A percentile compares a stretch with the other conserved stretches of the same genome.
Evolutionary conservation across 2,329 filamentous ascomycete species (phyloP).

Genomic region (Albifimbria verrucaria): DNA sequence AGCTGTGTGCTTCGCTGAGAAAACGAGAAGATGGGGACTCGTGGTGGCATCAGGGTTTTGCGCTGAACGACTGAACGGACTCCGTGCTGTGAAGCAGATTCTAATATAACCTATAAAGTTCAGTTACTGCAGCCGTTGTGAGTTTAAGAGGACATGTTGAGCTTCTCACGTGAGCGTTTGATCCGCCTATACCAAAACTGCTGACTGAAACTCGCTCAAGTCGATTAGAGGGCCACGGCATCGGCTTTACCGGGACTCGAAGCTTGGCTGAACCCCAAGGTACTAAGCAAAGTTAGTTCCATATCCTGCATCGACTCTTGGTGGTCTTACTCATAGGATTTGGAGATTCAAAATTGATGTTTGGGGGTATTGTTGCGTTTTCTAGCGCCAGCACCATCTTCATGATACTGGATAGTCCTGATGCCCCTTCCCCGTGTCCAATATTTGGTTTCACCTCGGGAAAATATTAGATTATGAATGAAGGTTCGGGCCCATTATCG

Average conservation of each 20-base stretch:
- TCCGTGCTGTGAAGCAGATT: neutral
- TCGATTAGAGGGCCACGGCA: slow-evolving; percentile 30
- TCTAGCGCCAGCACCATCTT: slow-evolving; percentile 24
- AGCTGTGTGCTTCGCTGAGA: neutral
- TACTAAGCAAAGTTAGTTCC: slow-evolving; percentile 5
- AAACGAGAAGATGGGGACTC: neutral
- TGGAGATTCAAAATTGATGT: slow-evolving; percentile 15
- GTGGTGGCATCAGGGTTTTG: neutral
- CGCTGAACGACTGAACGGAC: neutral
- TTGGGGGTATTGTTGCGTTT: slow-evolving; percentile 17
- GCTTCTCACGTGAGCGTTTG: slow-evolving; percentile 35
- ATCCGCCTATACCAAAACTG: slow-evolving; percentile 39
- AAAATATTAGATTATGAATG: neutral
- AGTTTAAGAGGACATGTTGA: too few relatives aligned
- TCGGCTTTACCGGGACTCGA: slow-evolving; percentile 25
- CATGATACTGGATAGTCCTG: slow-evolving; percentile 21
- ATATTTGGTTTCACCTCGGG: slow-evolving; percentile 15
- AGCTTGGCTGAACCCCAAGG: slow-evolving; percentile 17
- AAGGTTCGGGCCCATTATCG: neutral
- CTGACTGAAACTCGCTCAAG: slow-evolving; percentile 42
- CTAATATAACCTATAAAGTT: slow-evolving; percentile 10
- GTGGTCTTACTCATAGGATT: slow-evolving; percentile 19
- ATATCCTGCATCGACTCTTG: neutral
- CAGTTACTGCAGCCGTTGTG: too few relatives aligned
- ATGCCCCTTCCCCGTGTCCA: slow-evolving; percentile 24